Conservation (phyloP, 495 filamentous ascomycete genomes). For the Aspergillus homomorphus region DNA sequence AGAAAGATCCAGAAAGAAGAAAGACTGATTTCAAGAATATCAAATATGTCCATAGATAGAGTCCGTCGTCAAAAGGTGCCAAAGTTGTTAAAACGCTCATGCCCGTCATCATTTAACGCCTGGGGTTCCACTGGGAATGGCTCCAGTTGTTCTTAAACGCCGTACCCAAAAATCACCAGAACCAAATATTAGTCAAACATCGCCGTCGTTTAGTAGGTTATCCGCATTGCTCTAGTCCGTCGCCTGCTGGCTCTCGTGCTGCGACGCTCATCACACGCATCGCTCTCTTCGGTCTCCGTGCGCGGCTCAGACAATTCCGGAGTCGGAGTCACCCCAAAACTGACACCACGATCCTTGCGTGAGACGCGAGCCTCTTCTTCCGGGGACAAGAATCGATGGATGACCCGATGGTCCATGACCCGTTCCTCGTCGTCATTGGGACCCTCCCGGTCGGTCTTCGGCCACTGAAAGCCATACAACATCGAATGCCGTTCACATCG, state of each 20-base stretch:
- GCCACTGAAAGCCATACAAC: constrained; percentile 92
- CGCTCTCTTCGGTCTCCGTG: constrained; percentile 40
- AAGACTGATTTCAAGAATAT: background rate
- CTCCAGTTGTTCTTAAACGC: constrained; percentile 1
- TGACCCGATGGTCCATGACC: constrained; percentile 66
- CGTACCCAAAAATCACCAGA: constrained; percentile 3
- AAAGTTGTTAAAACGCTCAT: background rate
- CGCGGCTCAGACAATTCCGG: constrained; percentile 39
- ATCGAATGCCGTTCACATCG: constrained; percentile 95
- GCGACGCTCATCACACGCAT: constrained; percentile 30
- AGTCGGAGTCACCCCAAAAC: constrained; percentile 37
- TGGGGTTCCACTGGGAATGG: background rate
- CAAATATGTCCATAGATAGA: constrained; percentile 1
- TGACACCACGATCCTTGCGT: constrained; percentile 42
- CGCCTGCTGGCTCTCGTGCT: constrained; percentile 38
- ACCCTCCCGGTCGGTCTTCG: constrained; percentile 80
- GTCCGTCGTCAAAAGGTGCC: background rate
- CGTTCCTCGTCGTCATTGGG: constrained; percentile 71
- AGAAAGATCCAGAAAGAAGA: background rate
- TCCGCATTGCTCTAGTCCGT: constrained; percentile 34
- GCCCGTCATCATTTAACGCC: background rate
- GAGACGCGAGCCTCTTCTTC: constrained; percentile 62
- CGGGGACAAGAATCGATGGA: constrained; percentile 66
- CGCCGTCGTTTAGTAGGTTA: constrained; percentile 38
- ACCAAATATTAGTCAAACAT: constrained; percentile 6